Conservation (phyloP, 495 filamentous ascomycete species). For the Aspergillus funiculosus region DNA sequence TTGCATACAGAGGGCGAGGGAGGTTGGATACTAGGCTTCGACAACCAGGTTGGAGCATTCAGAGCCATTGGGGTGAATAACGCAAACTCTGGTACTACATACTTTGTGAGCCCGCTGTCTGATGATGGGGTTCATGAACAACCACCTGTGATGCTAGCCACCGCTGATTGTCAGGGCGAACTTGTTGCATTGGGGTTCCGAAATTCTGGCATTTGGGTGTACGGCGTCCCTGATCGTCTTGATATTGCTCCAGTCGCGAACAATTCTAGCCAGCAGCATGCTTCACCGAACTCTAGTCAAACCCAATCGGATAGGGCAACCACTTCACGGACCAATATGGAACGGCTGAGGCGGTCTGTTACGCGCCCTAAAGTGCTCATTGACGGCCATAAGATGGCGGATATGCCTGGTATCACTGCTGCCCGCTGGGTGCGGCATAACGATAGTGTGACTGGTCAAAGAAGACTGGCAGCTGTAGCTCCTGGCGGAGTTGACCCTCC, state of each 20-base stretch:
- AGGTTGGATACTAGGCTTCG: conserved; percentile 75
- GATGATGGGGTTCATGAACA: conserved; percentile 31
- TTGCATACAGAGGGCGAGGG: conserved; percentile 64
- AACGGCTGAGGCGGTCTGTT: conserved; percentile 31
- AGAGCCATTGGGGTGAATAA: conserved; percentile 70
- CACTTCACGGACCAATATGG: conserved; percentile 22
- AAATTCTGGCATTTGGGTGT: conserved; percentile 69
- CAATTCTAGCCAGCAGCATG: conserved; percentile 10
- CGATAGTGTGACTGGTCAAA: conserved; percentile 9
- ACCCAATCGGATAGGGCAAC: conserved; percentile 4
- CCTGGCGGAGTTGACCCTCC: conserved; percentile 62
- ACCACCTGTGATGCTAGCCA: conserved; percentile 62
- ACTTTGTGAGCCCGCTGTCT: conserved; percentile 66
- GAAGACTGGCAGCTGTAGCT: conserved; percentile 65
- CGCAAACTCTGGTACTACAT: conserved; percentile 67
- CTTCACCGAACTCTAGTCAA: conserved; percentile 10
- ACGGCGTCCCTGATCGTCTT: conserved; percentile 70
- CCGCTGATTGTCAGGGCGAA: conserved; percentile 61
- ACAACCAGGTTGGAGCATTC: conserved; percentile 69
- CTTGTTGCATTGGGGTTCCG: conserved; percentile 72
- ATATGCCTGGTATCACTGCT: conserved; percentile 40
- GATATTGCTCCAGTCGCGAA: conserved; percentile 43
- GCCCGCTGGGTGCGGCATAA: conserved; percentile 37
- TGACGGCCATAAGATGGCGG: conserved; percentile 33
- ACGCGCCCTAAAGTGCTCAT: conserved; percentile 34